A percentile compares a stretch with the other conserved stretches of the same genome.
These are phyloP conservation scores for Apiospora saccharicola DNA, from an alignment of 2,329 filamentous ascomycete species.

Conservation along the genomic window DNA sequence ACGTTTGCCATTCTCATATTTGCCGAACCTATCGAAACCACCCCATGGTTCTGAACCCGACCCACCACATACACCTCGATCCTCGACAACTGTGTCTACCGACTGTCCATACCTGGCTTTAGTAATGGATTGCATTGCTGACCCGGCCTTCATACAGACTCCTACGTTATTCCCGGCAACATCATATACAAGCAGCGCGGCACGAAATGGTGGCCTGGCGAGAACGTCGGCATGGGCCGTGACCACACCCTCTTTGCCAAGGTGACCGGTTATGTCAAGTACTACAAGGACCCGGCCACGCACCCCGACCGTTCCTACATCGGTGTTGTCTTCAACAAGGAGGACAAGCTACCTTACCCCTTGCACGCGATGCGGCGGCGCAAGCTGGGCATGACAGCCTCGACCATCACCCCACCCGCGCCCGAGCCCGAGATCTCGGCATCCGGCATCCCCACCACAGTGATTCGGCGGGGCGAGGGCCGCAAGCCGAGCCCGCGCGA, in stretches of 20 bases:
- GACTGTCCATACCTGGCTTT: background rate
- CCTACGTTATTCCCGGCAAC: constrained; percentile 94
- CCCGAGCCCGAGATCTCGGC: constrained; percentile 51
- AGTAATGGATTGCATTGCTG: constrained; percentile 25
- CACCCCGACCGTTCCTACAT: constrained; percentile 95
- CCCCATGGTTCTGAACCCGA: background rate
- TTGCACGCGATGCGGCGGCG: constrained; percentile 76
- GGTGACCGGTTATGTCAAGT: constrained; percentile 89
- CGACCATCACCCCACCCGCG: constrained; percentile 49
- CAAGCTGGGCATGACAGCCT: constrained; percentile 74
- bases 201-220: constrained; percentile 92
- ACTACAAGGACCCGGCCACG: constrained; percentile 85
- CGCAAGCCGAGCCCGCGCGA: constrained; percentile 45
- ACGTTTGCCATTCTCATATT: constrained; percentile 43
- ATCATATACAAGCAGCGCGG: constrained; percentile 98
- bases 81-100: background rate
- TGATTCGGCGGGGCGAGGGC: constrained; percentile 46
- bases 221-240: constrained; percentile 93
- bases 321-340: constrained; percentile 86
- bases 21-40: background rate
- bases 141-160: constrained; percentile 61
- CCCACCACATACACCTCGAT: background rate
- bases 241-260: constrained; percentile 95
- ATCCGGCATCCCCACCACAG: constrained; percentile 58
- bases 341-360: constrained; percentile 80